These are phyloP conservation scores for Arthroderma sp. DNA, from an alignment of 2,329 filamentous ascomycete species.

Conservation along the genomic window DNA sequence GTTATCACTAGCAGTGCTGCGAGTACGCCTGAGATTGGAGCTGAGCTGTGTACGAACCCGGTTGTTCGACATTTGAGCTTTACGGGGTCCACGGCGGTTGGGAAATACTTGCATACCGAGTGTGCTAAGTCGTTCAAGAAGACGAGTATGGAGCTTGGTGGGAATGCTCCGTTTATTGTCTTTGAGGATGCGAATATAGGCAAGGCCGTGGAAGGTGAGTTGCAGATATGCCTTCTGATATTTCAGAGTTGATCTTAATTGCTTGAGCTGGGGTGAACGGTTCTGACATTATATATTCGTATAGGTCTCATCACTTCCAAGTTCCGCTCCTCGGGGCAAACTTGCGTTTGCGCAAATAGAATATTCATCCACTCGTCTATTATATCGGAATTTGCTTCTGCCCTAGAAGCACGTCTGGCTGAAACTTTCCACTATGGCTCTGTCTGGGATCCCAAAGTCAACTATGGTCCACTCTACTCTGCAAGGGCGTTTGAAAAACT, in stretches of 20 bases:
- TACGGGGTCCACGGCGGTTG: constrained; percentile 19
- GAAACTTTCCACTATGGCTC: constrained; percentile 4
- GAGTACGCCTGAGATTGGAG: constrained; percentile 42
- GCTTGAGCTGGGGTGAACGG: constrained; percentile 12
- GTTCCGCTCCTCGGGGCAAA: constrained; percentile 13
- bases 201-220: constrained; percentile 8
- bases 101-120: constrained; percentile 18
- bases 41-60: constrained; percentile 22
- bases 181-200: constrained; percentile 29
- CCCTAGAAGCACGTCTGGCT: constrained; percentile 3
- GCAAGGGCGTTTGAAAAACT: constrained; percentile 5
- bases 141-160: constrained; percentile 30
- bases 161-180: constrained; percentile 26
- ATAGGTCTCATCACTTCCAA: constrained; percentile 6
- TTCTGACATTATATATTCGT: constrained; percentile 19
- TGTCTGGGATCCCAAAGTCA: constrained; percentile 5
- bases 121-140: constrained; percentile 25
- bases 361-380: constrained; percentile 25
- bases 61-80: constrained; percentile 62
- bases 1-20: constrained; percentile 54
- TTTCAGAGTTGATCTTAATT: constrained; percentile 11
- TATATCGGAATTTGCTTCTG: not conserved
- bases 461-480: constrained; percentile 6
- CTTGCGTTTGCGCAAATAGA: constrained; percentile 23
- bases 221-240: no score